These are phyloP conservation scores for Eucalyptus erythrocorys DNA, from an alignment of 345 rosid genomes.

Conservation along the genomic window DNA sequence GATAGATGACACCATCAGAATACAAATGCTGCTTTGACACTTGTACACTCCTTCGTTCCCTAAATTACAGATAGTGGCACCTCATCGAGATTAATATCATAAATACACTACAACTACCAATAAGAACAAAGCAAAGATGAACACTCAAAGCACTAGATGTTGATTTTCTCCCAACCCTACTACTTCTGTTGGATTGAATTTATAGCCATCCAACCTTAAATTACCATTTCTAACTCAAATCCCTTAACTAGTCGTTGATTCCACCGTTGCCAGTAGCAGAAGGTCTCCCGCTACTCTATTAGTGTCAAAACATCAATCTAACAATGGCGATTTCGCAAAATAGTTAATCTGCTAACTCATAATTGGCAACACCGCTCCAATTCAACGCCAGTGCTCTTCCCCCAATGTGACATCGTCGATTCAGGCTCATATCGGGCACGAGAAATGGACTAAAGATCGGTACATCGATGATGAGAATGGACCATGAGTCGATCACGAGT, in stretches of 20 bases:
- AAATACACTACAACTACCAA: neutral
- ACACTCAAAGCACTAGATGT: neutral
- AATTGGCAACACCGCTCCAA: too few relatives aligned
- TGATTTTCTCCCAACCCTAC: neutral
- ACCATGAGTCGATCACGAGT: too few relatives aligned
- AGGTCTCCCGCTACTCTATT: neutral
- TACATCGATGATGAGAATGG: too few relatives aligned
- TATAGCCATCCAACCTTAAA: neutral
- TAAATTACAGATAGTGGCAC: neutral
- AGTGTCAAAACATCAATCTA: too few relatives aligned
- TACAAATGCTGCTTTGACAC: neutral
- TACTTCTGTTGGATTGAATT: neutral
- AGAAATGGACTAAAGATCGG: too few relatives aligned
- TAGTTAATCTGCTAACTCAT: neutral
- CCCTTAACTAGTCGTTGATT: neutral
- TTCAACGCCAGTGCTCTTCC: neutral
- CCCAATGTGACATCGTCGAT: too few relatives aligned
- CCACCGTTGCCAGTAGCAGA: neutral
- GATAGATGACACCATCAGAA: too few relatives aligned
- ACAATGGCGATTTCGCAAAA: neutral
- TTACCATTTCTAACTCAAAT: neutral
- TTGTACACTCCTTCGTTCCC: neutral
- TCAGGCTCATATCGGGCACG: too few relatives aligned
- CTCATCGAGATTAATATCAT: neutral
- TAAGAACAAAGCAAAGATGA: neutral